phyloP scores from a whole-genome alignment of 2,329 filamentous ascomycete genomes.

The Tolypocladium paradoxum region DNA sequence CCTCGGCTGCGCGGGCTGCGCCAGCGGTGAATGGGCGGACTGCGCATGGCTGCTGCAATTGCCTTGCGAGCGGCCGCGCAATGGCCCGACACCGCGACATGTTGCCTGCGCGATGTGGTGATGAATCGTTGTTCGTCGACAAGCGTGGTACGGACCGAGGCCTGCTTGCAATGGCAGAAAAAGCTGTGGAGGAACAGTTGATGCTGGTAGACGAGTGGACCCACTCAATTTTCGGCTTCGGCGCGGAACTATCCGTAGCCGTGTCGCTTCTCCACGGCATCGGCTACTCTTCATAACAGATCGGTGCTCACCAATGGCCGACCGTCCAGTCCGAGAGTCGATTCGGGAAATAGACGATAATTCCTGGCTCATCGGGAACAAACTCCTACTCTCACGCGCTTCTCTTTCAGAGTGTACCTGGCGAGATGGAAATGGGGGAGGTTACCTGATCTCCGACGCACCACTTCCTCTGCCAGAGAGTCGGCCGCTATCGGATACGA shows the following conservation, averaged over 20 bases:
- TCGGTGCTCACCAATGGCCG: no score
- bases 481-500: background rate
- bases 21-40: slow-evolving; percentile 24
- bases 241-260: no score
- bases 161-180: background rate
- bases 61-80: slow-evolving; percentile 44
- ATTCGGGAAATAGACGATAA: slow-evolving; percentile 5
- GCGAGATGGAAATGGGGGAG: slow-evolving; percentile 1
- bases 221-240: slow-evolving; percentile 19
- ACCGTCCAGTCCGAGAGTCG: slow-evolving; percentile 1
- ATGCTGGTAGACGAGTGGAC: slow-evolving; percentile 3
- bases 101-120: slow-evolving; percentile 6
- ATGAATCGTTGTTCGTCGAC: background rate
- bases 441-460: slow-evolving; percentile 1
- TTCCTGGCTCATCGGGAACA: slow-evolving; percentile 4
- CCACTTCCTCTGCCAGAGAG: background rate
- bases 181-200: slow-evolving; percentile 1
- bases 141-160: background rate
- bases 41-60: slow-evolving; percentile 32
- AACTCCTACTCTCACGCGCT: slow-evolving; percentile 2
- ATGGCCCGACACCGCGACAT: slow-evolving; percentile 54
- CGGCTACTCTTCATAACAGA: no score
- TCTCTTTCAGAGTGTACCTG: background rate
- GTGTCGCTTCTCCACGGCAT: no score
- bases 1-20: slow-evolving; percentile 19